These are phyloP conservation scores for Talaromyces sp. DNA, from an alignment of 2,329 filamentous ascomycete species.

Conservation along the genomic window DNA sequence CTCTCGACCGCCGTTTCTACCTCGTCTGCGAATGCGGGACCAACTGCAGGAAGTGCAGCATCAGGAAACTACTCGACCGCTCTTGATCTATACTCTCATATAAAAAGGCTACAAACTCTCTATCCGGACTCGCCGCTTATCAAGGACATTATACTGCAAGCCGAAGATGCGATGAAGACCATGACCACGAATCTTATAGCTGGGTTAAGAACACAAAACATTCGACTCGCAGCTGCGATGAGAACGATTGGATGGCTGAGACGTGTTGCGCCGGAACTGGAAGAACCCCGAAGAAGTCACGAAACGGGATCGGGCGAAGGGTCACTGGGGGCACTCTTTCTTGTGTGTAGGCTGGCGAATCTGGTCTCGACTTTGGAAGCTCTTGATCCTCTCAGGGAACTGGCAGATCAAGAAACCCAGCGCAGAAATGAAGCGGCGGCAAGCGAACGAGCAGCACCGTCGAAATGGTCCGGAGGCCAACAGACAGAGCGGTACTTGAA, in stretches of 20 bases:
- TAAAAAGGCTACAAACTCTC: slow-evolving; percentile 76
- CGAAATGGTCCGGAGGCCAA: slow-evolving; percentile 61
- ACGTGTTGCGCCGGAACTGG: slow-evolving; percentile 78
- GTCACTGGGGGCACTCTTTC: slow-evolving; percentile 76
- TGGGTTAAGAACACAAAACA: slow-evolving; percentile 69
- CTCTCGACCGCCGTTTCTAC: slow-evolving; percentile 69
- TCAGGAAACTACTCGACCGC: slow-evolving; percentile 81
- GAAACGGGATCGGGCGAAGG: slow-evolving; percentile 54
- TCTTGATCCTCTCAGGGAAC: slow-evolving; percentile 76
- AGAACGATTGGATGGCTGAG: slow-evolving; percentile 89
- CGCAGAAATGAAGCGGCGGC: slow-evolving; percentile 39
- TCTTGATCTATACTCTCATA: slow-evolving; percentile 89
- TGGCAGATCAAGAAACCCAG: slow-evolving; percentile 80
- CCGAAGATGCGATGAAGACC: slow-evolving; percentile 81
- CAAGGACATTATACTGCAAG: slow-evolving; percentile 69
- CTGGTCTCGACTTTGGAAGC: slow-evolving; percentile 78
- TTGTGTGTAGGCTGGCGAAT: slow-evolving; percentile 80
- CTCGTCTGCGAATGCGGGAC: slow-evolving; percentile 37
- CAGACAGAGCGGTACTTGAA: slow-evolving; percentile 95
- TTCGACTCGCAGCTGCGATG: slow-evolving; percentile 88
- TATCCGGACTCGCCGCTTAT: slow-evolving; percentile 79
- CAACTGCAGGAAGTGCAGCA: slow-evolving; percentile 44
- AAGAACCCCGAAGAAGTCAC: slow-evolving; percentile 41
- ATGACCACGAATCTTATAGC: slow-evolving; percentile 82
- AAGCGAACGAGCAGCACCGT: slow-evolving; percentile 25